Evolutionary conservation across 805 yeast species (phyloP).

Genomic region (Suhomyces emberorum): DNA sequence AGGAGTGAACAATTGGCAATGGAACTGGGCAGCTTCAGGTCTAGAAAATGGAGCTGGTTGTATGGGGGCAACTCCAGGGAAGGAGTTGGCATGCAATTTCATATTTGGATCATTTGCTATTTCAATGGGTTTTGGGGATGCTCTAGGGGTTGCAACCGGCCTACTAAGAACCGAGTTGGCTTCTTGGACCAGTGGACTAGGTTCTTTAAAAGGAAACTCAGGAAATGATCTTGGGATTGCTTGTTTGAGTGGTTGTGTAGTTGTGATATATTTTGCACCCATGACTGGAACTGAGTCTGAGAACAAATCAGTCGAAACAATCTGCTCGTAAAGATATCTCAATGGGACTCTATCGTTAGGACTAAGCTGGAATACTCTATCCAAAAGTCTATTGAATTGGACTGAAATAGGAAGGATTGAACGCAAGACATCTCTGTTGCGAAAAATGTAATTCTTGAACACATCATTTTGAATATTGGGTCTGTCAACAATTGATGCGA

Average conservation of each 20-base stretch:
- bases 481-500: constrained; percentile 61
- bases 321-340: constrained; percentile 36
- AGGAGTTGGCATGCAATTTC: not conserved
- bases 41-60: too few relatives aligned
- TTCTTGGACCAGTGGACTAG: too few relatives aligned
- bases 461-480: constrained; percentile 40
- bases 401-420: constrained; percentile 71
- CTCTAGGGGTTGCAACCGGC: too few relatives aligned
- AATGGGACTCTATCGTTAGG: constrained; percentile 48
- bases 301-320: constrained; percentile 33
- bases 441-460: constrained; percentile 58
- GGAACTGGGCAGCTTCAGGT: not conserved
- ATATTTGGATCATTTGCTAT: too few relatives aligned
- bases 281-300: constrained; percentile 13
- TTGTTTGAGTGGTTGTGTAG: not conserved
- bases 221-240: too few relatives aligned
- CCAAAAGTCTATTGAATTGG: constrained; percentile 54
- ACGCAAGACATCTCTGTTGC: constrained; percentile 44
- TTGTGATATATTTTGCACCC: not conserved
- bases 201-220: too few relatives aligned
- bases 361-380: constrained; percentile 41
- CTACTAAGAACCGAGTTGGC: too few relatives aligned
- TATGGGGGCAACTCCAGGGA: not conserved
- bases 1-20: constrained; percentile 17
- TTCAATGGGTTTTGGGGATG: too few relatives aligned